Conservation (phyloP, 2,329 filamentous ascomycete species). For the Pseudocercospora musae region DNA sequence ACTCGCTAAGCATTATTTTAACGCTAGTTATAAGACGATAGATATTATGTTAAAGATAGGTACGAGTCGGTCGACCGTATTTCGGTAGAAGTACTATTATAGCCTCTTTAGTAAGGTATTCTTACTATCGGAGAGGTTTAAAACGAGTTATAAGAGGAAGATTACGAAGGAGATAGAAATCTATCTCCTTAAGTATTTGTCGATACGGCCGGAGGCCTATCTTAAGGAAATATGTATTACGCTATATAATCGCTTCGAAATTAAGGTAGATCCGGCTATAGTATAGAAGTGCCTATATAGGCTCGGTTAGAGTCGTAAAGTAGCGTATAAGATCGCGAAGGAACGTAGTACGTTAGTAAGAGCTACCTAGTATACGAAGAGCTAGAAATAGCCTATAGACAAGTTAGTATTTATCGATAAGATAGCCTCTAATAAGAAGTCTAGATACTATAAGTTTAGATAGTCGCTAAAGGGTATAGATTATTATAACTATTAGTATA, state of each 20-base stretch:
- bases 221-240: neutral
- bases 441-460: neutral
- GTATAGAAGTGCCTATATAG: neutral
- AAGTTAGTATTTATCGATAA: conserved; percentile 1
- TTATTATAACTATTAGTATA: neutral
- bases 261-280: neutral
- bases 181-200: neutral
- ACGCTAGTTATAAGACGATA: neutral
- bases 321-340: neutral
- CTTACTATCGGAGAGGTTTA: neutral
- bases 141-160: neutral
- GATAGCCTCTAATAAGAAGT: neutral
- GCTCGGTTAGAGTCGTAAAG: neutral
- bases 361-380: neutral
- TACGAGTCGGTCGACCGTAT: neutral
- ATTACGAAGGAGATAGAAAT: neutral
- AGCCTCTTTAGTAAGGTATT: neutral
- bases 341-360: neutral
- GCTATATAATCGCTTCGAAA: neutral
- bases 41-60: neutral
- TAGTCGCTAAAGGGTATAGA: neutral
- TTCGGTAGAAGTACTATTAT: neutral
- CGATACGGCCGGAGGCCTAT: neutral
- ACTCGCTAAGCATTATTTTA: neutral
- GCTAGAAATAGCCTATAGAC: neutral